Evolutionary conservation across 768 basidiomycete genomes (phyloP).

Genomic region (Coprinellus micaceus): DNA sequence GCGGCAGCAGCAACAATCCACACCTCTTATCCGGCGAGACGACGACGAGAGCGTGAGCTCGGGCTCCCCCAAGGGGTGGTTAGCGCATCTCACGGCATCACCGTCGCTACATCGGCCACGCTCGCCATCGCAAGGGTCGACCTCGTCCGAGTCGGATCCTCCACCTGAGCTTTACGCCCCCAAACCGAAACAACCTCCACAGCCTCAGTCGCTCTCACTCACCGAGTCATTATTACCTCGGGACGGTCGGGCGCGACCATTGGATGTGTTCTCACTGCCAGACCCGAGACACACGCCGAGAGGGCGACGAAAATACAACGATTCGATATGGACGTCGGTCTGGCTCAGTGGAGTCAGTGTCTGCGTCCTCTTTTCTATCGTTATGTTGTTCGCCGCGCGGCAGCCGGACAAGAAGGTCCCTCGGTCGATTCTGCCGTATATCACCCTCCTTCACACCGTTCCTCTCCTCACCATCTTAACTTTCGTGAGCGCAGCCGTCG

Average conservation of each 20-base stretch:
- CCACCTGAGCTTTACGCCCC: slow-evolving; percentile 43
- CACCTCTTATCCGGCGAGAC: slow-evolving; percentile 37
- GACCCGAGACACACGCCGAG: slow-evolving; percentile 68
- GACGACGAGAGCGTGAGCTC: slow-evolving; percentile 26
- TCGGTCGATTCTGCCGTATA: slow-evolving; percentile 50
- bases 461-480: slow-evolving; percentile 74
- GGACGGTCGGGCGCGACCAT: slow-evolving; percentile 59
- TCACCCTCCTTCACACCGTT: slow-evolving; percentile 71
- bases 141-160: slow-evolving; percentile 40
- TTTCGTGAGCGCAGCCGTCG: slow-evolving; percentile 62
- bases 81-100: slow-evolving; percentile 72
- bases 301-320: slow-evolving; percentile 68
- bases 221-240: slow-evolving; percentile 77
- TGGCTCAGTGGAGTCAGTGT: slow-evolving; percentile 59
- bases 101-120: slow-evolving; percentile 32
- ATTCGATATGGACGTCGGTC: slow-evolving; percentile 65
- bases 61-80: slow-evolving; percentile 55
- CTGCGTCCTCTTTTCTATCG: slow-evolving; percentile 59
- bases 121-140: slow-evolving; percentile 39
- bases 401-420: slow-evolving; percentile 39
- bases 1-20: slow-evolving; percentile 29
- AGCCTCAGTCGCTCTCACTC: slow-evolving; percentile 60
- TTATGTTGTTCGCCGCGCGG: slow-evolving; percentile 53
- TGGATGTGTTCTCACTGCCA: slow-evolving; percentile 73
- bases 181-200: slow-evolving; percentile 34